Conservation (phyloP, 2,329 filamentous ascomycete genomes). For the Claviceps pazoutovae region DNA sequence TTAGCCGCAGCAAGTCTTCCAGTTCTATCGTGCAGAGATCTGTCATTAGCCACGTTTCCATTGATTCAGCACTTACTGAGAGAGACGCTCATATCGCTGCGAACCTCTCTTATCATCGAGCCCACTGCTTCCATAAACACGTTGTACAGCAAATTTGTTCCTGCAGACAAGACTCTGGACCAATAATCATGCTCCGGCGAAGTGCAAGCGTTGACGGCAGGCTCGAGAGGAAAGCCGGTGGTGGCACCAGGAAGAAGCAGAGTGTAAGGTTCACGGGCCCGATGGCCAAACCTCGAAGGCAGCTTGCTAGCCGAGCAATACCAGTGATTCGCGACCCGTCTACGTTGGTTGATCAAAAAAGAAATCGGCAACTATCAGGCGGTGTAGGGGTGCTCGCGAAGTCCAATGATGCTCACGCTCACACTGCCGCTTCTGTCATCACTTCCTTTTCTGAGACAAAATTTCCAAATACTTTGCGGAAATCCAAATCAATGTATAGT, state of each 20-base stretch:
- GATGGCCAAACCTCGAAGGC: slow-evolving; percentile 15
- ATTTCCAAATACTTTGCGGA: slow-evolving; percentile 36
- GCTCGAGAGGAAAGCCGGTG: slow-evolving; percentile 6
- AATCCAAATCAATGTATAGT: slow-evolving; percentile 40
- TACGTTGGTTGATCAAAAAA: neutral
- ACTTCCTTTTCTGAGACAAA: slow-evolving; percentile 22
- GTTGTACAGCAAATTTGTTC: neutral
- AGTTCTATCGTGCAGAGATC: slow-evolving; percentile 28
- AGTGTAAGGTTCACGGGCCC: slow-evolving; percentile 41
- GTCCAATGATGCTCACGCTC: neutral
- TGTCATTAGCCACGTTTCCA: slow-evolving; percentile 29
- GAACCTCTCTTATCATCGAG: slow-evolving; percentile 42
- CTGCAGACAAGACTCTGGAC: slow-evolving; percentile 12
- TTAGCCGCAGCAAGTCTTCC: slow-evolving; percentile 40
- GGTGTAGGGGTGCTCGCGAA: neutral
- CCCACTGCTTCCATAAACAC: slow-evolving; percentile 25
- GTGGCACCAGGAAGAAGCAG: slow-evolving; percentile 21
- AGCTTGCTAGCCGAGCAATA: slow-evolving; percentile 16
- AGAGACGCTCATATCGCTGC: slow-evolving; percentile 51
- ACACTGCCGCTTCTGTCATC: neutral
- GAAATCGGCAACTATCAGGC: neutral
- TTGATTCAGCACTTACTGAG: slow-evolving; percentile 34
- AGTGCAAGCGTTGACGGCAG: slow-evolving; percentile 12
- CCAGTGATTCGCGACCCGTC: slow-evolving; percentile 2
- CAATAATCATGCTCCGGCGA: slow-evolving; percentile 7